Evolutionary conservation across 345 rosid species (phyloP), one percentile per base, ranked within the genome.

Genomic region (Draba incana): DNA sequence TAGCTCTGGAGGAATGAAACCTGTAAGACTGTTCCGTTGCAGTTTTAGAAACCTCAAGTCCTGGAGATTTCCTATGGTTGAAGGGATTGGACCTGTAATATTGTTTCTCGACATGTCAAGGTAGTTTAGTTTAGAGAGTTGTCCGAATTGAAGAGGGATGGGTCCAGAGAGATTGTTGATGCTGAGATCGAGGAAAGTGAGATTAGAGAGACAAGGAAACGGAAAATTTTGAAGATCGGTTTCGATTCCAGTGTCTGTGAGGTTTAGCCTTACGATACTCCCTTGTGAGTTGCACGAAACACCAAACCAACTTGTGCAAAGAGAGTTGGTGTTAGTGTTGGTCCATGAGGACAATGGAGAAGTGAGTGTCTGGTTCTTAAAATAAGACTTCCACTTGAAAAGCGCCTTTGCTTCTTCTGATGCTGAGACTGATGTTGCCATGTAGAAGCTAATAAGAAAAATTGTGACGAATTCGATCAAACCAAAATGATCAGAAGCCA

Each of bases 1-100:
- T 47, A 47, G 51, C 27, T 47, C 51, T 20, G 27, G 51, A 20
- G 51, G 51, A 47, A 47, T 47, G 51, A 3, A 20, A 47, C 51
- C 51, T 15, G 51, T 16, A 8, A 47, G 51, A 8, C 4, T 15
- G 16, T 47, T 47, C 51, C 3, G 27, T 15, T 47, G 27, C 10
- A 47, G 5, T 16, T 47, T 3, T 5, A 47, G 51, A 47, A 47
- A 6, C 11, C 5, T 47, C 27, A 47, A 20, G 11, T 47, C 12
- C 12, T 14, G 16, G 51, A 47, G 51, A 47, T 47, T 20, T 47
- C 51, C 51, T 15, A 47, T 15, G 16, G 51, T 15, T 15, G 51
- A 3, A n/a, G 49, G 49, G 49, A 45, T 45, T 14, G 7, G 49
- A 15, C 49, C 49, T n/a, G 23, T n/a, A 3, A 45, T 5, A 23